Conservation (phyloP, 768 basidiomycete species). For the Calvatia gigantea region DNA sequence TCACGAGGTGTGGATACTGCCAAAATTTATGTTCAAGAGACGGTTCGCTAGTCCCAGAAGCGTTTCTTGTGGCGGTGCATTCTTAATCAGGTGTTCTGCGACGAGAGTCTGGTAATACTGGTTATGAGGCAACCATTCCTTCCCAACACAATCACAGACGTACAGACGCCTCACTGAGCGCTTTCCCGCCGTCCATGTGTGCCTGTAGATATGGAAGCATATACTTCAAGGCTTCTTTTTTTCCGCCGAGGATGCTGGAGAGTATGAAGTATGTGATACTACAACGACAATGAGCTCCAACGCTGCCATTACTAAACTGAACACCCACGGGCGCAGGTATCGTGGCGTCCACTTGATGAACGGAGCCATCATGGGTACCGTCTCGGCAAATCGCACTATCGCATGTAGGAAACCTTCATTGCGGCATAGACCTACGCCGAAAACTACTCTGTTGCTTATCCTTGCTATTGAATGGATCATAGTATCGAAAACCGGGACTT, state of each 20-base stretch:
- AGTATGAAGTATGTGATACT: conserved; percentile 30
- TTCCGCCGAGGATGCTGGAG: conserved; percentile 31
- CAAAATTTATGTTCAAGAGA: conserved; percentile 37
- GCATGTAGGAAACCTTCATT: conserved; percentile 30
- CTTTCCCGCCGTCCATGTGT: conserved; percentile 21
- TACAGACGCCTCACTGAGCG: conserved; percentile 24
- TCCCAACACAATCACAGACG: background rate
- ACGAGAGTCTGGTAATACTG: conserved; percentile 19
- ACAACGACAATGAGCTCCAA: background rate
- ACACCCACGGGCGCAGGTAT: conserved; percentile 27
- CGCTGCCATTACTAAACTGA: background rate
- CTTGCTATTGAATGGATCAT: conserved; percentile 36
- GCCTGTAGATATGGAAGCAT: conserved; percentile 27
- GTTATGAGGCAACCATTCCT: background rate
- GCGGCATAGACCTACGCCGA: conserved; percentile 32
- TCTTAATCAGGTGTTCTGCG: conserved; percentile 26
- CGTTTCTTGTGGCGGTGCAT: conserved; percentile 27
- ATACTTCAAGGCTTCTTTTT: conserved; percentile 25
- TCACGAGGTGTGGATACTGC: conserved; percentile 36
- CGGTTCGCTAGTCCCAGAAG: conserved; percentile 30
- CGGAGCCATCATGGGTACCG: conserved; percentile 28
- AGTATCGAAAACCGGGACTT: conserved; percentile 28
- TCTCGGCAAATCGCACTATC: conserved; percentile 32
- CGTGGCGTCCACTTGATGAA: conserved; percentile 30
- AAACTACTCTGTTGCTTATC: conserved; percentile 35